Evolutionary conservation across 257 asterid genomes (phyloP), one percentile per base, ranked within the genome.

Genomic region (Plantago elongata): DNA sequence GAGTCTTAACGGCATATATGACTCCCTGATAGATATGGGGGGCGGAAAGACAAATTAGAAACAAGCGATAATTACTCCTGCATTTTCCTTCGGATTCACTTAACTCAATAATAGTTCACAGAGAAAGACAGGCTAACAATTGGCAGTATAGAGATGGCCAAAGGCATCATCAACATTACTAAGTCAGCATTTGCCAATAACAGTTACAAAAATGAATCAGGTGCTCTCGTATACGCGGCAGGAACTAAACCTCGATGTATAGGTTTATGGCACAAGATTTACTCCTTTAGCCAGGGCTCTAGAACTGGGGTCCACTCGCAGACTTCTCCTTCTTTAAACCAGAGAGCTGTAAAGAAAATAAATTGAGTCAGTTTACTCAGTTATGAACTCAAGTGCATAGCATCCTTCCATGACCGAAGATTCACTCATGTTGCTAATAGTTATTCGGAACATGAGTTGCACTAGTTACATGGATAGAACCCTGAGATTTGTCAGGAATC

Each of bases 251-350:
- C 76, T 65, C 72, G 40, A 51, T 17, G 16, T 17, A 15, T 54
- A 34, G 9, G 13, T 52, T 11, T 13, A 34, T 15, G 48, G 17
- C 13, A 17, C 45, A 38, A 13, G 34, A 45, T 55, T 74, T 75
- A 90, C 67, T 90, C 97, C 16, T 15, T 76, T 61, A 90, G 52
- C 95, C 97, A 90, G 15, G 93, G 95, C 45, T 82, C 84, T 61
- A 77, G 81, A 70, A 51, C 82, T 0, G 95, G 89, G 51, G 77
- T 71, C 97, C 97, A 90, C 38, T 78, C 69, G 44, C 76, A 60
- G 68, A 85, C 27, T 70, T 90, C 97, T 40, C 89, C 90, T 77
- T 74, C 95, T 63, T 76, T 73, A 68, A 90, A 90, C 96, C 97
- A 87, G 51, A 90, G 87, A 64, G 69, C 97, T 90, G 87, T 74